Evolutionary conservation across 139 green algal species (phyloP), one percentile per base, ranked within the genome.

Genomic region (Chlamydomonas asymmetrica): DNA sequence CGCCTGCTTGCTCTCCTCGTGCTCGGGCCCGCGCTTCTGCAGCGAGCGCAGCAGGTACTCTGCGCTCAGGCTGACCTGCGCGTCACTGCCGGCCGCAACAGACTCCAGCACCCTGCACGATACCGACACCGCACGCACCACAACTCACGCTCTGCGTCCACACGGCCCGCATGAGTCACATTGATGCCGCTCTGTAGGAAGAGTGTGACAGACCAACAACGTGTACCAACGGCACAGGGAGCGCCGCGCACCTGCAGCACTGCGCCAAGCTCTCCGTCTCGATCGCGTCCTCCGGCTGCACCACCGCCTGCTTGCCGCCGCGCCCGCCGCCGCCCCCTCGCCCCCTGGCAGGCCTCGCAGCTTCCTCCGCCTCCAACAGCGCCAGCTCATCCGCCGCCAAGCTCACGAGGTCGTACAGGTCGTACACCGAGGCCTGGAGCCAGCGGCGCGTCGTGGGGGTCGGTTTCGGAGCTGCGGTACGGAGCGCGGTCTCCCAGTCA

Each of bases 361-460:
- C 54, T 8, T 20, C 2, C 20, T 39, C 39, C 43, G 45, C 66
- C 2, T 9, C 34, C 20, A 34, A 25, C 45, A 38, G 63, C 29
- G 56, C 64, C 50, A 81, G 37, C 61, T 87, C 76, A 37, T 87
- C 82, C 3, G 73, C 76, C 63, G 57, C 76, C 1, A 87, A 68
- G 57, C 73, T 82, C 20, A 84, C 54, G 27, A 84, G 50, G 66
- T 87, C 82, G 57, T 87, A 87, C 68, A 87, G 13, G 65, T 87
- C 82, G 49, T 87, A 87, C 41, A 82, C 73, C 3, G 35, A 78
- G 0, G 76, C 76, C 76, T 82, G 77, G 45, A 87, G 63, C 77
- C 77, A 87, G 4, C 73, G 39, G 4, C 70, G 63, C 10, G 64
- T 48, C 35, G 79, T 79, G 40, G 57, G 34, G 65, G 63, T 79